A percentile compares a stretch with the other conserved stretches of the same genome.
phyloP scores from a whole-genome alignment of 2,329 filamentous ascomycete species.

The Botrytis medusae region DNA sequence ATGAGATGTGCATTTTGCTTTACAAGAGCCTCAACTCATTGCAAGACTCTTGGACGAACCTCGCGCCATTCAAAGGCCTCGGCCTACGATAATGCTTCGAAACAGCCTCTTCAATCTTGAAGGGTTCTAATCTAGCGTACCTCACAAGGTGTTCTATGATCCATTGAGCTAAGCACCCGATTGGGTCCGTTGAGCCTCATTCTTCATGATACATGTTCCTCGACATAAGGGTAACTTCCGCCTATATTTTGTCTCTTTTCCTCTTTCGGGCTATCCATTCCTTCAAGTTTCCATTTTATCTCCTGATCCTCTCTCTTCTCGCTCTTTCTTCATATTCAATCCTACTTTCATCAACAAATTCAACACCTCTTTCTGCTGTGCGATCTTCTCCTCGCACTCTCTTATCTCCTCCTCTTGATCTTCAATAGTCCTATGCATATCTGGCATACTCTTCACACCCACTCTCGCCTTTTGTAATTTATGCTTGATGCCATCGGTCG shows the following conservation, averaged over 20 bases:
- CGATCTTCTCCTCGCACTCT: slow-evolving; percentile 63
- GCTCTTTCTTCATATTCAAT: slow-evolving; percentile 42
- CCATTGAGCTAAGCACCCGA: background rate
- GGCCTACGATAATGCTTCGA: background rate
- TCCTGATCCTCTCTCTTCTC: slow-evolving; percentile 30
- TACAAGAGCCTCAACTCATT: background rate
- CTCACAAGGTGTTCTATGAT: slow-evolving; percentile 5
- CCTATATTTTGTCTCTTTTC: background rate
- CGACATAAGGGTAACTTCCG: background rate
- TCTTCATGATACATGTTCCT: background rate
- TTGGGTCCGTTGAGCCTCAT: background rate
- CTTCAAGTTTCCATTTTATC: slow-evolving; percentile 22
- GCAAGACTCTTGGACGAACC: background rate
- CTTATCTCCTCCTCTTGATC: slow-evolving; percentile 72
- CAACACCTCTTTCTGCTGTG: slow-evolving; percentile 60
- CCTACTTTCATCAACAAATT: slow-evolving; percentile 54
- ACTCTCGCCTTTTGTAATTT: slow-evolving; percentile 76
- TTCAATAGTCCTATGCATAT: slow-evolving; percentile 63
- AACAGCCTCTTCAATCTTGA: background rate
- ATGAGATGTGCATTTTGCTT: background rate
- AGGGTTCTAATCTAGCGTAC: background rate
- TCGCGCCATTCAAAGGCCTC: background rate
- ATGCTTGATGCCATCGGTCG: slow-evolving; percentile 76
- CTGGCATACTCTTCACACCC: slow-evolving; percentile 64
- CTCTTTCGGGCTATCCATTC: background rate